phyloP scores from a whole-genome alignment of 345 rosid genomes.

The Geranium rotundifolium region DNA sequence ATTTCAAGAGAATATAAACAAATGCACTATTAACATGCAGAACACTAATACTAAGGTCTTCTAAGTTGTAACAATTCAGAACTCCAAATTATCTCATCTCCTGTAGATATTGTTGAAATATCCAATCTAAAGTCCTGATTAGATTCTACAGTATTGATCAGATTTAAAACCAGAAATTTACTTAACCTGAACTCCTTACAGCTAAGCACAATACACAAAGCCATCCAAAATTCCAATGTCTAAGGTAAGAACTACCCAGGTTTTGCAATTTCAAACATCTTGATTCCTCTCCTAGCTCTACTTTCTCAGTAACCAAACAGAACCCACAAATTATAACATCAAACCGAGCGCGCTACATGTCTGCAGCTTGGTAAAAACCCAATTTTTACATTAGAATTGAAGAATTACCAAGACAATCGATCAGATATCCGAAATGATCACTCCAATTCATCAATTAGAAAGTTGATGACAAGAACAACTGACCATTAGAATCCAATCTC shows the following conservation, averaged over 20 bases:
- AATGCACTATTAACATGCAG: not conserved
- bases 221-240: too few relatives aligned
- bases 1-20: conserved; percentile 8
- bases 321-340: not conserved
- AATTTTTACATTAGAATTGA: not conserved
- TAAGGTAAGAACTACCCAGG: too few relatives aligned
- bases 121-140: too few relatives aligned
- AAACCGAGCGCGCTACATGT: too few relatives aligned
- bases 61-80: not conserved
- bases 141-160: too few relatives aligned
- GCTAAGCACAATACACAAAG: too few relatives aligned
- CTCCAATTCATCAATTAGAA: not conserved
- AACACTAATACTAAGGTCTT: not conserved
- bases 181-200: too few relatives aligned
- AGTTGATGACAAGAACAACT: not conserved
- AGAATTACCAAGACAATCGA: not conserved
- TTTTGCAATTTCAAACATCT: not conserved
- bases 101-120: too few relatives aligned
- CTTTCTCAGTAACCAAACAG: not conserved
- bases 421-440: too few relatives aligned
- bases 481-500: conserved; percentile 48
- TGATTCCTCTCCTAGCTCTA: not conserved
- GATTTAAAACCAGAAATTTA: too few relatives aligned
- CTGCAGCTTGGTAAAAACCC: not conserved
- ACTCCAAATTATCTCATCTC: not conserved